A percentile compares a stretch with the other conserved stretches of the same genome.
Evolutionary conservation across 371 early-diverging fungal genomes (phyloP).

Genomic region (Synchytrium microbalum): DNA sequence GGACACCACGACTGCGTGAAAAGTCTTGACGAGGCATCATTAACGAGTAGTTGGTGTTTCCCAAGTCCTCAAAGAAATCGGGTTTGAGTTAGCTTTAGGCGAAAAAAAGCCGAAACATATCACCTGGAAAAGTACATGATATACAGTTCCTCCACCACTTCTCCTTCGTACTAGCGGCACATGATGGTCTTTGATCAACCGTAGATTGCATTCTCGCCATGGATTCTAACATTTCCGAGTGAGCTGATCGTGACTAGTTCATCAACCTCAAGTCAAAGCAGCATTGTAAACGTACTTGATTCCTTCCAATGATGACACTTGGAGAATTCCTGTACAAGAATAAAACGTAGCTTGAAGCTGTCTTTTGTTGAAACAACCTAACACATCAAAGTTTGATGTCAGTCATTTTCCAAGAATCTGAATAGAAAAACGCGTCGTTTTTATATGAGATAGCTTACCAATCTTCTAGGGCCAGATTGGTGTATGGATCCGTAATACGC

Average conservation of each 20-base stretch:
- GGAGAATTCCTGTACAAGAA: slow-evolving; percentile 82
- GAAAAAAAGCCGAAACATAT: background rate
- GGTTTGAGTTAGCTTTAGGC: background rate
- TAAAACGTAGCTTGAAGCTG: slow-evolving; percentile 43
- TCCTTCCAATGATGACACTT: slow-evolving; percentile 89
- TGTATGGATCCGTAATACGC: slow-evolving; percentile 64
- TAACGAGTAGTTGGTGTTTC: slow-evolving; percentile 89
- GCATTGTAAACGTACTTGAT: slow-evolving; percentile 54
- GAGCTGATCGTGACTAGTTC: background rate
- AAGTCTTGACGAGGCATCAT: slow-evolving; percentile 86
- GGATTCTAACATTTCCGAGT: slow-evolving; percentile 57
- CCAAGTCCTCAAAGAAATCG: slow-evolving; percentile 65
- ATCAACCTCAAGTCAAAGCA: background rate
- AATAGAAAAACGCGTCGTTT: background rate
- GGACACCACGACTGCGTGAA: slow-evolving; percentile 63
- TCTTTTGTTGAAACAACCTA: slow-evolving; percentile 27
- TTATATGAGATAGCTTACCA: slow-evolving; percentile 42
- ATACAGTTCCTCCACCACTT: slow-evolving; percentile 95
- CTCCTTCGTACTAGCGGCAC: slow-evolving; percentile 80
- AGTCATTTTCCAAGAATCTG: background rate
- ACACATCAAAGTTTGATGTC: background rate
- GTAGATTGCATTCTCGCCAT: slow-evolving; percentile 84
- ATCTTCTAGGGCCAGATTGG: slow-evolving; percentile 90
- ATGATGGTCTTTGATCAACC: slow-evolving; percentile 48
- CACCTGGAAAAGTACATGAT: slow-evolving; percentile 60